Conservation (phyloP, 2,329 filamentous ascomycete genomes). For the Clarireedia homoeocarpa region DNA sequence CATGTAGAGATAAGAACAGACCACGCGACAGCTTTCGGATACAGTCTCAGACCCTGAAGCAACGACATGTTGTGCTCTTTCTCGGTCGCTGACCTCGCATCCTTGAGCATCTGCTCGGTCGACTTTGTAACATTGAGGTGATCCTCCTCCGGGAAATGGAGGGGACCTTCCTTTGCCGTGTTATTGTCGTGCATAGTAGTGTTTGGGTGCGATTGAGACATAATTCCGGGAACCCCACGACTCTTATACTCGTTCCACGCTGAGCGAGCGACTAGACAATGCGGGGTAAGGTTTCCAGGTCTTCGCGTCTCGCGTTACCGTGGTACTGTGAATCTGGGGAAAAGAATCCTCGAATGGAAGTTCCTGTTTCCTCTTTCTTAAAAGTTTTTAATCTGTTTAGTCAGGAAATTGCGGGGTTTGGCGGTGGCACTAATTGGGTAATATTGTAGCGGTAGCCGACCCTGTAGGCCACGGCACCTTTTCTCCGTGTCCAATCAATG, state of each 20-base stretch:
- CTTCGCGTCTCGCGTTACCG: background rate
- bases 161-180: constrained; percentile 2
- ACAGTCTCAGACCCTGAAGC: constrained; percentile 18
- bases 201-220: constrained; percentile 2
- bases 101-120: constrained; percentile 8
- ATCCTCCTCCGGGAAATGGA: constrained; percentile 2
- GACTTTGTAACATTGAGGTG: constrained; percentile 3
- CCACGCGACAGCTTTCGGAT: constrained; percentile 26
- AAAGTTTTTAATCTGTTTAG: constrained; percentile 6
- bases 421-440: constrained; percentile 1
- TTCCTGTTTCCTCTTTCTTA: background rate
- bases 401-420: constrained; percentile 7
- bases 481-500: background rate
- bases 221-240: constrained; percentile 5
- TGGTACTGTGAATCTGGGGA: constrained; percentile 4
- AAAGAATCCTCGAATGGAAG: constrained; percentile 10
- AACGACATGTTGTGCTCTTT: constrained; percentile 12
- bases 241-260: constrained; percentile 7
- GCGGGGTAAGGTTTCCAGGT: constrained; percentile 8
- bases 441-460: background rate
- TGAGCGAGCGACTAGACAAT: constrained; percentile 1
- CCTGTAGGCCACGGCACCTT: background rate
- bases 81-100: constrained; percentile 5
- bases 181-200: background rate
- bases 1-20: constrained; percentile 32